These are phyloP conservation scores for Saturnispora hagleri DNA, from an alignment of 805 yeast genomes.

Conservation along the genomic window DNA sequence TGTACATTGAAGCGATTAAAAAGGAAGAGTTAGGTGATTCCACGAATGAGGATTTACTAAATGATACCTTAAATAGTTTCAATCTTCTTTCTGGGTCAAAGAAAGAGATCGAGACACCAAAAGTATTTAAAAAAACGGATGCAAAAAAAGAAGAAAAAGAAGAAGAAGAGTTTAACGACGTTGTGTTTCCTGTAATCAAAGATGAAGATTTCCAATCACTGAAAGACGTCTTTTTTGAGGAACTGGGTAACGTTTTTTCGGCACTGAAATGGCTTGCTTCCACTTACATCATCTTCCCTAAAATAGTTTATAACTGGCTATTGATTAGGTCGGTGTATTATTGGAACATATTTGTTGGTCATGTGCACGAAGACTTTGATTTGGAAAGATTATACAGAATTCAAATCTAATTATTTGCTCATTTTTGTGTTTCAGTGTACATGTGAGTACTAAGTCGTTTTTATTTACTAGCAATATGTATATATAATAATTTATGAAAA, in stretches of 20 bases:
- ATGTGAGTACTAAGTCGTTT: not conserved
- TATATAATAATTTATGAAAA: not conserved
- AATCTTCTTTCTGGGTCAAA: not conserved
- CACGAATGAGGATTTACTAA: not conserved
- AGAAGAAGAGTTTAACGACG: conserved; percentile 17
- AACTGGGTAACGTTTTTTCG: conserved; percentile 28
- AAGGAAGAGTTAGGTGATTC: conserved; percentile 20
- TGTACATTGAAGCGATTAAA: conserved; percentile 34
- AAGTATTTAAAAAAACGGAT: conserved; percentile 18
- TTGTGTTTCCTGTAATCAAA: conserved; percentile 16
- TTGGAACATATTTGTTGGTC: conserved; percentile 78
- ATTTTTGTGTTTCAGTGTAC: not conserved
- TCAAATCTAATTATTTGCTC: conserved; percentile 3
- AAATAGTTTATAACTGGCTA: conserved; percentile 40
- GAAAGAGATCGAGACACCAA: conserved; percentile 10
- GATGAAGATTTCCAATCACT: conserved; percentile 9
- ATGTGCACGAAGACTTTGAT: conserved; percentile 29
- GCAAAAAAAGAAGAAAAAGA: conserved; percentile 14
- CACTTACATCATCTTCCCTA: conserved; percentile 67
- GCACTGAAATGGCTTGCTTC: conserved; percentile 57
- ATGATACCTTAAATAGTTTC: conserved; percentile 1
- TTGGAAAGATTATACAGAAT: conserved; percentile 22
- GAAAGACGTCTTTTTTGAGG: conserved; percentile 18
- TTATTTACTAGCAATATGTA: conserved; percentile 4
- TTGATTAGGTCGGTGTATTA: conserved; percentile 41